A percentile compares a stretch with the other conserved stretches of the same genome.
These are phyloP conservation scores for Penicillium nucicola DNA, from an alignment of 495 filamentous ascomycete genomes.

Conservation along the genomic window DNA sequence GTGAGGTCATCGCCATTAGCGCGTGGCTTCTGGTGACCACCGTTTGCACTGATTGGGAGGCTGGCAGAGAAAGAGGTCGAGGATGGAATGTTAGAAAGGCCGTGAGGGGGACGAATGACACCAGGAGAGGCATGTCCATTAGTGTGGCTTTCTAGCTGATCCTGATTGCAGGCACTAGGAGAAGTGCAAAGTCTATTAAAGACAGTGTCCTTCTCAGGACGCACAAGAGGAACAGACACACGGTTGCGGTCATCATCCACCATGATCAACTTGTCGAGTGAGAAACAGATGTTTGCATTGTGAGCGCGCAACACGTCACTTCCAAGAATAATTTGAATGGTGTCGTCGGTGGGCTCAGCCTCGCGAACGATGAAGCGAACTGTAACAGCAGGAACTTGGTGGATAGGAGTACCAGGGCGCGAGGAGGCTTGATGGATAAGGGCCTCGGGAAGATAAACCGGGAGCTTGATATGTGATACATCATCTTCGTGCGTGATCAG, in stretches of 20 bases:
- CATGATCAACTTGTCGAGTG: constrained; percentile 80
- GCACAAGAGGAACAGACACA: constrained; percentile 86
- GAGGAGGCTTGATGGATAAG: constrained; percentile 73
- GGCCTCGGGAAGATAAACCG: constrained; percentile 88
- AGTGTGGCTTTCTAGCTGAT: background rate
- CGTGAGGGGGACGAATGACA: constrained; percentile 26
- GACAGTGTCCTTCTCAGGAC: constrained; percentile 79
- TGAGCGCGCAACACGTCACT: constrained; percentile 84
- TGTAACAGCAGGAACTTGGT: constrained; percentile 75
- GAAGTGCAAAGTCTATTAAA: constrained; percentile 73
- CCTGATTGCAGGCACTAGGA: constrained; percentile 32
- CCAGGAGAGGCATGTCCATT: constrained; percentile 24
- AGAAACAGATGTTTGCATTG: constrained; percentile 89
- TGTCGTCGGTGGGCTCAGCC: constrained; percentile 45
- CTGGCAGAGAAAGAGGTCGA: constrained; percentile 24
- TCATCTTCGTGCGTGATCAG: constrained; percentile 65
- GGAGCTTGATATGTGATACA: constrained; percentile 64
- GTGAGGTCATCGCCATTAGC: background rate
- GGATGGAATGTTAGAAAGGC: constrained; percentile 9
- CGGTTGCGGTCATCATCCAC: constrained; percentile 85
- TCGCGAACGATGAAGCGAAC: constrained; percentile 73
- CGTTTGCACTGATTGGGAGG: constrained; percentile 29
- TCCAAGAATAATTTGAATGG: constrained; percentile 78
- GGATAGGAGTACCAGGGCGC: constrained; percentile 66
- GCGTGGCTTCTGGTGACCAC: constrained; percentile 38